Conservation (phyloP, 768 basidiomycete genomes). For the Russula emetica region DNA sequence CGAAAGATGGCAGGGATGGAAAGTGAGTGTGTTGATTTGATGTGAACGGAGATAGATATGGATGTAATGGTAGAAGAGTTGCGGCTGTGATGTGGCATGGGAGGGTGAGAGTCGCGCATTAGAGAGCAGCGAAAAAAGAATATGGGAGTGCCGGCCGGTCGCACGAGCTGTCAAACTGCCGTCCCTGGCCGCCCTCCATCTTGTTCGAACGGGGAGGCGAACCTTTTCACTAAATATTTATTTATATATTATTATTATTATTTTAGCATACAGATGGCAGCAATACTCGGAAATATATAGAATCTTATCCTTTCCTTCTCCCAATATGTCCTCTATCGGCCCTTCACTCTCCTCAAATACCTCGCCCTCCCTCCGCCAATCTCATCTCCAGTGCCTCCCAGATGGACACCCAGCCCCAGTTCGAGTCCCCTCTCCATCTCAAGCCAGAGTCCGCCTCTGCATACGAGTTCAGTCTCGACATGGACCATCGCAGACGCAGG, state of each 20-base stretch:
- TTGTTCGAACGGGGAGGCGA: neutral
- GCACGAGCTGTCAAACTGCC: conserved; percentile 28
- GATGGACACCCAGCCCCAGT: conserved; percentile 22
- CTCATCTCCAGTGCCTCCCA: conserved; percentile 38
- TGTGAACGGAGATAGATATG: conserved; percentile 27
- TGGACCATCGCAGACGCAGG: conserved; percentile 76
- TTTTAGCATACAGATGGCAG: neutral
- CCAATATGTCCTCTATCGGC: conserved; percentile 17
- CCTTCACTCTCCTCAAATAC: conserved; percentile 26
- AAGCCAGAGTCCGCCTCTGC: conserved; percentile 42
- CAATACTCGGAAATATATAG: neutral
- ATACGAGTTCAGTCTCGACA: conserved; percentile 53
- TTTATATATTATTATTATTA: neutral
- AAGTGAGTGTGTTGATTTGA: conserved; percentile 24
- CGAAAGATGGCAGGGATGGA: conserved; percentile 25
- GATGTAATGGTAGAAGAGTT: conserved; percentile 25
- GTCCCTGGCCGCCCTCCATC: conserved; percentile 22
- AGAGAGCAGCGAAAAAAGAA: conserved; percentile 26
- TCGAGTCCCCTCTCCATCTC: conserved; percentile 31
- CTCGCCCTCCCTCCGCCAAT: conserved; percentile 11
- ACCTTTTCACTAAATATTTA: neutral
- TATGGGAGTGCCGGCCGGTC: conserved; percentile 24
- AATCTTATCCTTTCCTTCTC: conserved; percentile 11
- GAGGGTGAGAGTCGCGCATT: conserved; percentile 25
- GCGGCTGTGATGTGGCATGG: conserved; percentile 28